Evolutionary conservation across 2,329 filamentous ascomycete species (phyloP), one percentile per base, ranked within the genome.

Genomic region (Escovopsis sp.): DNA sequence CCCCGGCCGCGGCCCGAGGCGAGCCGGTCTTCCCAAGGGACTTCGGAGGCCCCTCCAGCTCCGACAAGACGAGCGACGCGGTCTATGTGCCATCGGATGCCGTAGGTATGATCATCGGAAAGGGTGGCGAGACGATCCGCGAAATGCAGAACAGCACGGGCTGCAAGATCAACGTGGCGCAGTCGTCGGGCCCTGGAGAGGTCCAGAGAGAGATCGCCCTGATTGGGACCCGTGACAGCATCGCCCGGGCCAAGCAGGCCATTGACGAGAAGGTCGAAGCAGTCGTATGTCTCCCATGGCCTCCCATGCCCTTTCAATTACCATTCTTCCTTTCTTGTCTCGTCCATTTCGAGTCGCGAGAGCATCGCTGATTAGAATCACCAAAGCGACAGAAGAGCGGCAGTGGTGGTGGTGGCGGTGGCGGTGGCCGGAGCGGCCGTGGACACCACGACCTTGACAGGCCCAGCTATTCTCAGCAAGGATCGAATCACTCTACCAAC

Each of bases 51-150:
- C 4, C 14, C 11, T 11, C 14, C 17, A 17, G 10, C 28, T 11
- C 14, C 16, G 79, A 82, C 45, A 88, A 87, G 62, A 70, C 81
- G 48, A 86, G 79, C 49, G 84, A 94, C 50, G 77, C 75, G 28
- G 84, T 94, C 42, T 77, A 75, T 45, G 85, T 94, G 9, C 86
- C 86, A 11, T 88, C 85, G 16, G 86, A 94, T 53, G 81, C 86
- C 5, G 86, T 94, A 36, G 86, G 86, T 41, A 94, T 94, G 86
- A 93, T 94, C 44, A 94, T 94, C 41, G 86, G 87, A 44, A 93
- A 93, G 65, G 82, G 84, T 38, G 86, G 86, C 44, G 86, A 94
- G 61, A 92, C 86, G 0, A 94, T 94, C 53, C 85, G 87, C 44
- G 84, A 93, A 46, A 92, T 94, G 79, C 86, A 94, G 56, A 79